Evolutionary conservation across 139 green algal species (phyloP), one percentile per base, ranked within the genome.

Genomic region (Astrephomene gubernaculifera): DNA sequence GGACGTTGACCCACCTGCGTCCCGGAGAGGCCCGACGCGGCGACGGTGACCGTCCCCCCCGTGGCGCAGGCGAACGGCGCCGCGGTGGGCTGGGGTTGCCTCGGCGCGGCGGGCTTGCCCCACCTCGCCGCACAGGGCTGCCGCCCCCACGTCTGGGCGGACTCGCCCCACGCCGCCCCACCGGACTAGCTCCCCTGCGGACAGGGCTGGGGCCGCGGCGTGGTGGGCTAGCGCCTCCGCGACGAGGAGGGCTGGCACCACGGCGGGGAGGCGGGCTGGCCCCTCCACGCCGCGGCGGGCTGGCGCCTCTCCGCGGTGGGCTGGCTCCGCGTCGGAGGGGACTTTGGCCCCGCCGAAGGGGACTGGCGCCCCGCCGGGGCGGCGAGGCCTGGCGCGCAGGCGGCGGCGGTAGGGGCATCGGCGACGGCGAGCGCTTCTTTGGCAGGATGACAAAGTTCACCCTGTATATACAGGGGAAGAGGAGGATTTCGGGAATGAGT

Each of bases 401-500:
- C 3, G 83, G 83, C 10, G 83, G 83, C 36, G 76, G 63, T 39
- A 64, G 79, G 14, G 64, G 53, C 53, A 43, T 27, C 70, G 82
- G 81, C 43, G 67, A 71, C 27, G 83, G 84, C 35, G 73, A 84
- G 35, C 64, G 84, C 53, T 65, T 71, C 44, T 71, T 70, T 0
- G 86, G 86, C 41, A 90, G 64, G 36, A 87, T 54, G 9, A 87
- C 73, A 63, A 90, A 90, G 81, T 87, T 87, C 25, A 87, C 86
- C 60, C 86, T 83, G 54, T n/a, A n/a, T n/a, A n/a, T n/a, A n/a
- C n/a, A n/a, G n/a, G n/a, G n/a, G n/a, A n/a, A n/a, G n/a, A n/a
- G n/a, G n/a, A n/a, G n/a, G n/a, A n/a, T n/a, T n/a, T n/a, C n/a
- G n/a, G n/a, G n/a, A n/a, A n/a, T n/a, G n/a, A n/a, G n/a, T n/a